Evolutionary conservation across 108 stramenopile species (phyloP).

Genomic region (Cyclotella baltica): DNA sequence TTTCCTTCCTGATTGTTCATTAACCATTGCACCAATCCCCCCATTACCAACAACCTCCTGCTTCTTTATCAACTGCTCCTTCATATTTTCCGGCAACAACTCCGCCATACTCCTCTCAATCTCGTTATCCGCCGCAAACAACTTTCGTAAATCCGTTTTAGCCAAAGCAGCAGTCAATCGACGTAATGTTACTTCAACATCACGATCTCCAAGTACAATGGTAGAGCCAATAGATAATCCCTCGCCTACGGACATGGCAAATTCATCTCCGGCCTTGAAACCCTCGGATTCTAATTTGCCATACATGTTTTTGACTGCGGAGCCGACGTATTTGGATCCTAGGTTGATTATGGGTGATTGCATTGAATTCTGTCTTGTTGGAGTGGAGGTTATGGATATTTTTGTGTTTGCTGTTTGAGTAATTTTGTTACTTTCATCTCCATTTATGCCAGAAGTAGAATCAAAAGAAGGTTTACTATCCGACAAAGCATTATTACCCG

Average conservation of each 20-base stretch:
- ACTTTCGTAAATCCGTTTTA: slow-evolving; percentile 52
- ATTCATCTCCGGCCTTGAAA: slow-evolving; percentile 63
- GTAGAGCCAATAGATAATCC: slow-evolving; percentile 53
- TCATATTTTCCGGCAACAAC: slow-evolving; percentile 39
- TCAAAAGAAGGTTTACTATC: neutral
- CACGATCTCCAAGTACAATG: slow-evolving; percentile 63
- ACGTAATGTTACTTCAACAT: slow-evolving; percentile 57
- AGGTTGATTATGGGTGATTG: slow-evolving; percentile 44
- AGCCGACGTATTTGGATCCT: slow-evolving; percentile 48
- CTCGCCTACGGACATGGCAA: slow-evolving; percentile 53
- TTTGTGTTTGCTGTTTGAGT: neutral
- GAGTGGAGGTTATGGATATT: slow-evolving; percentile 24
- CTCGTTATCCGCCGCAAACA: slow-evolving; percentile 44
- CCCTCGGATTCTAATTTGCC: slow-evolving; percentile 56
- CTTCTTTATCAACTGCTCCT: slow-evolving; percentile 22
- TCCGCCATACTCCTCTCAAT: slow-evolving; percentile 51
- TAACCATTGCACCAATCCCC: neutral
- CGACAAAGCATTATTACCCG: neutral
- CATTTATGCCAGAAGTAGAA: neutral
- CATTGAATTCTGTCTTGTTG: slow-evolving; percentile 29
- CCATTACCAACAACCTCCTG: neutral
- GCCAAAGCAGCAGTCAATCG: slow-evolving; percentile 50
- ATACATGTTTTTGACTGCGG: slow-evolving; percentile 57
- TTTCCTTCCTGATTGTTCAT: slow-evolving; percentile 1
- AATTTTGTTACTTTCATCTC: neutral